Base-by-base conservation (phyloP, 176 grass and related monocot species). In the Pharus latifolius region DNA sequence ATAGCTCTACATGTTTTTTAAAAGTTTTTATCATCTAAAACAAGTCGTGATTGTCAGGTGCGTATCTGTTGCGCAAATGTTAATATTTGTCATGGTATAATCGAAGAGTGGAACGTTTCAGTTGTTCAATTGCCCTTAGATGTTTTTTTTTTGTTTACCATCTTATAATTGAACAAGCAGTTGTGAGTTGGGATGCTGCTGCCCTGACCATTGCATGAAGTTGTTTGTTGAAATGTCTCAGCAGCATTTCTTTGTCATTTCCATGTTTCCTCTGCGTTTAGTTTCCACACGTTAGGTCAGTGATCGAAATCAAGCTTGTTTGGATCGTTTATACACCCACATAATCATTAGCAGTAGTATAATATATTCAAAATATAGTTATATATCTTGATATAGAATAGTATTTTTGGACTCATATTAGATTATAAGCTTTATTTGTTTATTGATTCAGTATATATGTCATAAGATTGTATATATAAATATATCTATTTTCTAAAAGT, bases 201-300 rank as follows among this genome's bases (percentile, higher is more conserved):
- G 25, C 12, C 14, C 6, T 63, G 22, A 22, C 37, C 38, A 34
- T 18, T 10, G 42, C 16, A 59, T 24, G 38, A 14, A 60, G 28
- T 26, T 61, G 56, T 74, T 74, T 27, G 56, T 37, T 76, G 24
- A 16, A 54, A 69, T 76, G 34, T 50, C 63, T 54, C 11, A 22
- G 0, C 7, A 19, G 12, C 2, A 24, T 22, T 7, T 9, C 30
- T 11, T 3, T 59, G 40, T 0, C 52, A 37, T 20, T 42, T 1
- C 18, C 14, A 17, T 35, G 7, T 35, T 14, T 15, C 2, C 28
- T 27, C 15, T 4, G 6, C 31, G 17, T 49, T 25, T 38, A 51
- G 9, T 75, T 17, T 17, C 44, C 6, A 6, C 4, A n/a, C 4
- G 20, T 24, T n/a, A n/a, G n/a, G n/a, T n/a, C n/a, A n/a, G n/a